These are phyloP conservation scores for Eucalyptus cloeziana DNA, from an alignment of 345 rosid species.

Conservation along the genomic window DNA sequence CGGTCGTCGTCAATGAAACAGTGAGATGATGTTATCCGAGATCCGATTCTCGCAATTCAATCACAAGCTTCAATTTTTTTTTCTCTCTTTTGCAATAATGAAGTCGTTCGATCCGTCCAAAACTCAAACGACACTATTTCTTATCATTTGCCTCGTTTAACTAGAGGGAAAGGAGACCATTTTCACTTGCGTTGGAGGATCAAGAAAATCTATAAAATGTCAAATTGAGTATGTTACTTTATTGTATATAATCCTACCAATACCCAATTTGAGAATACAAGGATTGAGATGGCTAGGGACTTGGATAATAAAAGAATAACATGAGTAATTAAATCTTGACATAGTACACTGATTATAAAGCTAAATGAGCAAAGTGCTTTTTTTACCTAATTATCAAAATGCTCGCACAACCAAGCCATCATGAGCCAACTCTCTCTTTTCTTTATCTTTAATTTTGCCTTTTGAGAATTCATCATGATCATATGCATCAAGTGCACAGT, in stretches of 20 bases:
- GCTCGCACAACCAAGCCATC: not conserved
- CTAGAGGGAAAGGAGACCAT: rapidly evolving
- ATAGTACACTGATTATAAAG: not conserved
- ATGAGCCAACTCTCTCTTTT: not conserved
- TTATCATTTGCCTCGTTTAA: not conserved
- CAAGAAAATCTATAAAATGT: not conserved
- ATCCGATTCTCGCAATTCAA: too few relatives aligned
- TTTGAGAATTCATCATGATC: not conserved
- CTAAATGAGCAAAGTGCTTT: not conserved
- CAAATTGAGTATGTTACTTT: not conserved
- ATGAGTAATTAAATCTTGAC: not conserved
- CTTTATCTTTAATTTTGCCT: not conserved
- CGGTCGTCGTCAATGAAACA: not conserved
- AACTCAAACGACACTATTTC: not conserved
- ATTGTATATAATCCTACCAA: rapidly evolving
- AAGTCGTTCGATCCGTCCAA: rapidly evolving
- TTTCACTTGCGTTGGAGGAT: rapidly evolving
- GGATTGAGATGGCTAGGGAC: not conserved
- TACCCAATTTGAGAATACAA: not conserved
- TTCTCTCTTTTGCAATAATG: rapidly evolving
- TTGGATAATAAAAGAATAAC: not conserved
- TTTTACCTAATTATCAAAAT: not conserved
- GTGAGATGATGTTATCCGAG: not conserved
- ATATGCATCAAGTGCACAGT: not conserved
- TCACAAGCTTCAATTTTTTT: rapidly evolving